Evolutionary conservation across 202 grass and related monocot species (phyloP), one percentile per base, ranked within the genome.

Genomic region (Elaeis oleifera): DNA sequence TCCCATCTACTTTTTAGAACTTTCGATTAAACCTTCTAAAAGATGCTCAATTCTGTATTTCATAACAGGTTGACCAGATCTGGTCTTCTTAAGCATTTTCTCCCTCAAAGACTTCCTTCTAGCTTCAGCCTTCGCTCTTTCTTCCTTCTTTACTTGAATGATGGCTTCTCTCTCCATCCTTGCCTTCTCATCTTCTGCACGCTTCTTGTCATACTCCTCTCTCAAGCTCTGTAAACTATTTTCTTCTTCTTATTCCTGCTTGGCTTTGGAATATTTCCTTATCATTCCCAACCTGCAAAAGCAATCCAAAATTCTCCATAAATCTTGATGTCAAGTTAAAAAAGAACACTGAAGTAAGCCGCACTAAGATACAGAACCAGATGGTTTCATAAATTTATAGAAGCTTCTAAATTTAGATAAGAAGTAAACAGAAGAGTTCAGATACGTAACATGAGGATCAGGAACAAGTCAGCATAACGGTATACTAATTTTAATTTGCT

Each of bases 71-170:
- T 94, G 94, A 18, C 94, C 94, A 0, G 74, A 99, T 32, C 85
- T 81, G 1, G 94, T 99, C 74, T 85, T 99, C 75, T 82, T 99
- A 50, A 99, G 89, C 88, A 94, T 94, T 59, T 86, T 99, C 49
- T 79, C 80, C 71, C 23, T 94, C 72, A 82, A 60, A 5, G 81
- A 69, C 64, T 80, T 87, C 25, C 80, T 68, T 68, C 72, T 90
- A 0, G 58, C 70, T 67, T 90, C 83, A 8, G 83, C 73, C 58
- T 75, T 77, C 56, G 73, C 63, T 65, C 58, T 65, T 50, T 75
- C 54, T 32, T 83, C 76, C 19, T 53, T 69, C 73, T 66, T 86
- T 39, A 63, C 80, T 36, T 80, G 76, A 16, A 86, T 58, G 21
- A 66, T 70, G 0, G 55, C 74, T 16, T 90, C 74, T 6, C 39